phyloP scores from a whole-genome alignment of 768 basidiomycete genomes.

The Daedalea quercina region DNA sequence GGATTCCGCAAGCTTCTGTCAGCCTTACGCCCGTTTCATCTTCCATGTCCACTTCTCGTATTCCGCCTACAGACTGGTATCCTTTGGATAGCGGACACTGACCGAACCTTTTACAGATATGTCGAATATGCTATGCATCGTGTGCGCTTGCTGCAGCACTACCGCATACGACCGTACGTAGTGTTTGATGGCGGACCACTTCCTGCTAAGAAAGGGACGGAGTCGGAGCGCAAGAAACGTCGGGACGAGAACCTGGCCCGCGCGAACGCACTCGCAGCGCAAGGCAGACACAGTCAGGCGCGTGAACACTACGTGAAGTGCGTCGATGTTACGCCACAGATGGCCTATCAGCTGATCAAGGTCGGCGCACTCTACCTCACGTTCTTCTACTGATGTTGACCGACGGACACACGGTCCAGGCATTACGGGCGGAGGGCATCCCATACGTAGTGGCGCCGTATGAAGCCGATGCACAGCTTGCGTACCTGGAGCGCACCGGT shows the following conservation, averaged over 20 bases:
- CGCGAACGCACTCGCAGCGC: slow-evolving; percentile 65
- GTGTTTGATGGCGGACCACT: slow-evolving; percentile 97
- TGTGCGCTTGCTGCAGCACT: slow-evolving; percentile 77
- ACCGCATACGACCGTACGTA: slow-evolving; percentile 81
- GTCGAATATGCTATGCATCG: slow-evolving; percentile 95
- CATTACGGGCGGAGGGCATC: slow-evolving; percentile 73
- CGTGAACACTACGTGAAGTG: slow-evolving; percentile 87
- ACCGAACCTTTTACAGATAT: slow-evolving; percentile 48
- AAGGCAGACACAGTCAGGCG: slow-evolving; percentile 77
- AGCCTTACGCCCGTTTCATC: too few species aligned
- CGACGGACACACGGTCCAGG: slow-evolving; percentile 39
- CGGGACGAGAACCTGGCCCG: slow-evolving; percentile 72
- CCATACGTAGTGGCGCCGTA: slow-evolving; percentile 93
- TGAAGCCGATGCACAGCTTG: slow-evolving; percentile 96
- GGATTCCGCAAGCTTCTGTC: too few species aligned
- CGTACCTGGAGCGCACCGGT: slow-evolving; percentile 80
- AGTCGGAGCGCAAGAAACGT: slow-evolving; percentile 66
- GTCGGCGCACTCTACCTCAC: slow-evolving; percentile 23
- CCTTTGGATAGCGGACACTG: neutral
- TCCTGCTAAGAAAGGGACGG: slow-evolving; percentile 90
- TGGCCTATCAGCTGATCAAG: slow-evolving; percentile 98
- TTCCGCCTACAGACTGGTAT: too few species aligned
- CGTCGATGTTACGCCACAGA: slow-evolving; percentile 92
- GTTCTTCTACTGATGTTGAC: neutral
- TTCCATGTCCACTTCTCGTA: too few species aligned